phyloP scores from a whole-genome alignment of 2,329 filamentous ascomycete genomes.

The Arthrobotrys conoides region DNA sequence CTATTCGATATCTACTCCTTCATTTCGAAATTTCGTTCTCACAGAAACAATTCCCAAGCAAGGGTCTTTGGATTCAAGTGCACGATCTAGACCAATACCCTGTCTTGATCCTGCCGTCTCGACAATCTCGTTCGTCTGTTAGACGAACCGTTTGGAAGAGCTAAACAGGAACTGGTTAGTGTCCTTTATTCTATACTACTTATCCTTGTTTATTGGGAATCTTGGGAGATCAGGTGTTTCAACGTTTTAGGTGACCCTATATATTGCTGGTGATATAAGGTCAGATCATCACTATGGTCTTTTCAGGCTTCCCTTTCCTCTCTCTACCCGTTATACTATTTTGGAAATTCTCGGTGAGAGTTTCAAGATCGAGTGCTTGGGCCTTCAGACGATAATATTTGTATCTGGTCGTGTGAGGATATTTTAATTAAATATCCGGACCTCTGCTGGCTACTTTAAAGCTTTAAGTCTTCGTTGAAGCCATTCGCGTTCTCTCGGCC shows the following conservation, averaged over 20 bases:
- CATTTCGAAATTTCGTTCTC: neutral
- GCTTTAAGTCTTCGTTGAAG: neutral
- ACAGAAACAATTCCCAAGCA: neutral
- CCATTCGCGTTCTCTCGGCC: neutral
- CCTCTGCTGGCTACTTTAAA: neutral
- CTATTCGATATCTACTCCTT: neutral
- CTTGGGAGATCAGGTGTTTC: neutral
- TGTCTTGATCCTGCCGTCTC: conserved; percentile 21
- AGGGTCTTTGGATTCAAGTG: conserved; percentile 2
- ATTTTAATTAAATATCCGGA: neutral
- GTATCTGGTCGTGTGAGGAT: neutral
- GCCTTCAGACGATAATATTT: neutral
- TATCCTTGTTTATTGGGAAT: neutral
- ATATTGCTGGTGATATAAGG: conserved; percentile 15
- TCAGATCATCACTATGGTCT: neutral
- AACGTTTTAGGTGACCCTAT: conserved; percentile 14
- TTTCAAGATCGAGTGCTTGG: conserved; percentile 4
- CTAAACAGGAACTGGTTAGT: conserved; percentile 30
- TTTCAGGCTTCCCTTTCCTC: conserved; percentile 24
- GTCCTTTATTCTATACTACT: neutral
- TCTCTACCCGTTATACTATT: neutral
- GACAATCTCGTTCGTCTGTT: conserved; percentile 23
- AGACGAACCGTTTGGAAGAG: neutral
- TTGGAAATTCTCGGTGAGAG: neutral
- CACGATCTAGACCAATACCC: conserved; percentile 17